phyloP scores from a whole-genome alignment of 2,329 filamentous ascomycete genomes.

The Alternaria solani region DNA sequence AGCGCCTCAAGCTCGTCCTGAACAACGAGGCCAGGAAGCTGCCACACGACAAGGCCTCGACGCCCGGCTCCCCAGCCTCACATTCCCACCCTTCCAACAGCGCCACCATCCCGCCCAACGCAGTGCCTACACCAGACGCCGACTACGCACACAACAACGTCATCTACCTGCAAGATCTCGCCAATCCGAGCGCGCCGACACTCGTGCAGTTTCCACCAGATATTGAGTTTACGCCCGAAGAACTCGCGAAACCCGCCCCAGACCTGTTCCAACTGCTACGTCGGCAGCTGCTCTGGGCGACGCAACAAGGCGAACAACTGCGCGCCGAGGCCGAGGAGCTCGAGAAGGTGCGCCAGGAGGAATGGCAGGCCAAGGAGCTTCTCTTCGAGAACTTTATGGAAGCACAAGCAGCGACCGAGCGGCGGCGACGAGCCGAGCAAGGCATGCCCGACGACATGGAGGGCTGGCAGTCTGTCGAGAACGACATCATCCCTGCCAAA shows the following conservation, averaged over 20 bases:
- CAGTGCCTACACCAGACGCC: constrained; percentile 32
- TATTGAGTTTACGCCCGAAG: constrained; percentile 69
- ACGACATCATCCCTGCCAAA: constrained; percentile 48
- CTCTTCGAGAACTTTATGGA: constrained; percentile 79
- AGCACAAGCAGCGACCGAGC: constrained; percentile 63
- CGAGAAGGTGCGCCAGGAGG: constrained; percentile 72
- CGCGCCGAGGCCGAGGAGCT: constrained; percentile 70
- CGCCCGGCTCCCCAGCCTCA: constrained; percentile 46
- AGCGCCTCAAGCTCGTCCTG: constrained; percentile 55
- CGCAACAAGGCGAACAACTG: constrained; percentile 70
- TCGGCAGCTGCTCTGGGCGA: constrained; percentile 76
- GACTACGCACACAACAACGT: constrained; percentile 64
- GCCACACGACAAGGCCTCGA: constrained; percentile 44
- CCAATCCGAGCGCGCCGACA: constrained; percentile 65
- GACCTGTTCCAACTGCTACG: constrained; percentile 69
- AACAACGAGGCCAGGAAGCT: constrained; percentile 45
- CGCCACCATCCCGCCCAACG: constrained; percentile 25
- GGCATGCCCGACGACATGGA: constrained; percentile 42
- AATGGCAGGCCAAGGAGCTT: constrained; percentile 83
- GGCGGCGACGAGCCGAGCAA: constrained; percentile 45
- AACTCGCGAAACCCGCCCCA: constrained; percentile 71
- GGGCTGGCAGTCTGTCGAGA: constrained; percentile 46
- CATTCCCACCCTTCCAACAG: constrained; percentile 36
- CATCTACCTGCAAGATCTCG: constrained; percentile 65
- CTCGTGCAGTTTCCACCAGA: constrained; percentile 63